Base-by-base conservation (phyloP, 2,329 filamentous ascomycete genomes). In the Diplodia intermedia region DNA sequence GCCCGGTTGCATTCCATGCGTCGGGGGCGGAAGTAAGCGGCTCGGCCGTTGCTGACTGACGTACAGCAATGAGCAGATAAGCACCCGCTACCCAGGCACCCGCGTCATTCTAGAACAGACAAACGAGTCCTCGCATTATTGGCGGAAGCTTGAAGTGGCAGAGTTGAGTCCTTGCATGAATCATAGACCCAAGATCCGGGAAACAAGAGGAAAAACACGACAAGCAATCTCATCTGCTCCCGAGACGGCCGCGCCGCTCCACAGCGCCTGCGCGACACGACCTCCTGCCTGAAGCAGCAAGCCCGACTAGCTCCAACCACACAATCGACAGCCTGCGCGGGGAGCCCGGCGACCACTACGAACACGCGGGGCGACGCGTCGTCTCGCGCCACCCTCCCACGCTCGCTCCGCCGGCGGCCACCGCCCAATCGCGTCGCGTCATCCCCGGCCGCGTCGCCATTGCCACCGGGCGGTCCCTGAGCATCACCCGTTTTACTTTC, bases 261-360 rank as follows among this genome's bases (percentile, higher is more conserved):
- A 47, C 11, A 11, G n/a, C 40, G 40, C 40, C 40, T 2, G 40
- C 43, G 18, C 20, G 18, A 20, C 47, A 31, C 60, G 31, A 18
- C 29, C 60, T 52, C 60, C 60, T 63, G 26, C 60, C 60, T 14
- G 20, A 63, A 63, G 47, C 31, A 49, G 43, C 43, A n/a, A 53
- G 15, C 18, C 43, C 18, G 11, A 47, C 3, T 47, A 47, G 18
- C n/a, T 9, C 3, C 18, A 20, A n/a, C 43, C 8, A 38, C 36
- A 38, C 18, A 20, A n/a, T 20, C 3, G 43, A 20, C 8, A 47
- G 11, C 8, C 18, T 20, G 20, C 43, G 43, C 8, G 11, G 43
- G 3, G 43, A 9, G n/a, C 7, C 2, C 40, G 40, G 6, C 3
- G 14, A 43, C 33, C 26, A 26, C 26, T 26, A 26, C 26, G 3